Conservation (phyloP, 73 alveolate species). For the Uronychia binucleata region DNA sequence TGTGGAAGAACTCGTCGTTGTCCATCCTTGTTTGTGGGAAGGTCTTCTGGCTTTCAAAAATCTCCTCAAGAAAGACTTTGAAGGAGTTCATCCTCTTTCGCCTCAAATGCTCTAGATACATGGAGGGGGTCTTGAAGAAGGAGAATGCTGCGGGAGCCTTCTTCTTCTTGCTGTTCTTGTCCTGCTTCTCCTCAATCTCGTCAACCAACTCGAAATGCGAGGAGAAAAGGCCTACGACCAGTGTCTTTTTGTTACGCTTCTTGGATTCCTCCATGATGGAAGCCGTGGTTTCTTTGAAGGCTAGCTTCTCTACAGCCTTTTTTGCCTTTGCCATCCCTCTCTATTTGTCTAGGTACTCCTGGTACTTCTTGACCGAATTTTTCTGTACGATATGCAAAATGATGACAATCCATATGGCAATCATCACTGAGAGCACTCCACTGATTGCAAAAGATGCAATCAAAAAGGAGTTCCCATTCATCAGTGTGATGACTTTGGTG, state of each 20-base stretch:
- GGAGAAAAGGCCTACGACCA: too few relatives aligned
- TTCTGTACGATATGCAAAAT: neutral
- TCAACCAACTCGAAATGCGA: too few relatives aligned
- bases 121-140: conserved; percentile 14
- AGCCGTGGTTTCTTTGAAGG: too few relatives aligned
- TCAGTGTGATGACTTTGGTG: neutral
- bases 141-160: too few relatives aligned
- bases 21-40: conserved; percentile 8
- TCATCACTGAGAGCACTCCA: neutral
- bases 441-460: neutral
- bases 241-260: too few relatives aligned
- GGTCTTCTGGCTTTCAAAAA: conserved; percentile 3
- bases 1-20: neutral
- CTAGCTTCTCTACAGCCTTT: too few relatives aligned
- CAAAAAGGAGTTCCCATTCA: neutral
- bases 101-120: conserved; percentile 10
- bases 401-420: neutral
- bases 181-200: too few relatives aligned
- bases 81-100: conserved; percentile 12
- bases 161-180: too few relatives aligned
- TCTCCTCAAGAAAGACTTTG: neutral
- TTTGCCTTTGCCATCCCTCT: conserved; percentile 4
- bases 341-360: conserved; percentile 9
- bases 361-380: neutral
- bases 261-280: too few relatives aligned